Evolutionary conservation across 208 protist species (phyloP).

Genomic region (Ichthyophonus hoferi): DNA sequence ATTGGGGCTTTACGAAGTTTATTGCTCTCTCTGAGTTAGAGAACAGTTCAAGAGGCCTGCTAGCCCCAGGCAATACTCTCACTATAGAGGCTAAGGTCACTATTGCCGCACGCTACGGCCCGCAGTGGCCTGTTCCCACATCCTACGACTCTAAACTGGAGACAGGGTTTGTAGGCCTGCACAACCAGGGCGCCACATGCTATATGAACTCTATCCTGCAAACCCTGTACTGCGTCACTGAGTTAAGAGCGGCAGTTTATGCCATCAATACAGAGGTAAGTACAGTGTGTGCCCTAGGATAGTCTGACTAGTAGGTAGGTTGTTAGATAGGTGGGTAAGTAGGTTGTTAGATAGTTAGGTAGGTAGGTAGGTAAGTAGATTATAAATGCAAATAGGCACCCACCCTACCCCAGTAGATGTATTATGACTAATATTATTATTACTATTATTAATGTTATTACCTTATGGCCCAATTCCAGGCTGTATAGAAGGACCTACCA

Average conservation of each 20-base stretch:
- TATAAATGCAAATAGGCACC: too few species aligned
- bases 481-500: too few species aligned
- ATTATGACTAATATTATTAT: too few species aligned
- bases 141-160: slow-evolving; percentile 60
- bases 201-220: slow-evolving; percentile 84
- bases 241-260: slow-evolving; percentile 26
- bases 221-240: slow-evolving; percentile 66
- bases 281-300: too few species aligned
- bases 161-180: slow-evolving; percentile 72
- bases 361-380: too few species aligned
- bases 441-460: too few species aligned
- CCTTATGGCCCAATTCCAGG: too few species aligned
- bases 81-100: neutral
- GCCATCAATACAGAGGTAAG: slow-evolving; percentile 46
- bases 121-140: neutral
- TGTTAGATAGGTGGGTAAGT: too few species aligned
- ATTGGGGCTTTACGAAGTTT: slow-evolving; percentile 14
- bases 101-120: neutral
- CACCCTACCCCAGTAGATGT: too few species aligned
- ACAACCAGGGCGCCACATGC: slow-evolving; percentile 80
- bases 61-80: neutral
- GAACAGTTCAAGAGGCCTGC: slow-evolving; percentile 16
- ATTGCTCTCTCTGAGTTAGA: slow-evolving; percentile 31
- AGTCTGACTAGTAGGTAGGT: too few species aligned
- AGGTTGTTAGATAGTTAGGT: too few species aligned